Conservation (phyloP, 1,284 basidiomycete genomes). For the Leccinum fuscescens region DNA sequence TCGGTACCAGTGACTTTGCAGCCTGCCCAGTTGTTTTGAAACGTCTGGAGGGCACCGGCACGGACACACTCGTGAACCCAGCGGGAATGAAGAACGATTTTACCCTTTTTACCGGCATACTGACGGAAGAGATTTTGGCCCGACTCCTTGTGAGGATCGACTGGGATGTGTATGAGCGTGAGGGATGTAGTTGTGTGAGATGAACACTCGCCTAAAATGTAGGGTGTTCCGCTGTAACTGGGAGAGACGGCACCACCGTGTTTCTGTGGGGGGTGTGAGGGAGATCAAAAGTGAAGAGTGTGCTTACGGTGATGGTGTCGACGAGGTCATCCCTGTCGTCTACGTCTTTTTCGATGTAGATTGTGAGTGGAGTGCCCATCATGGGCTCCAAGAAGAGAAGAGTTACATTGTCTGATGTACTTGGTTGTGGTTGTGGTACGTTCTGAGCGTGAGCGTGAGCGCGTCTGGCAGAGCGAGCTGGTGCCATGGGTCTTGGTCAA, state of each 20-base stretch:
- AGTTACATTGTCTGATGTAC: constrained; percentile 30
- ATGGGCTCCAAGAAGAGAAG: constrained; percentile 74
- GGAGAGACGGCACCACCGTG: constrained; percentile 70
- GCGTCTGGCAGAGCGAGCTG: constrained; percentile 56
- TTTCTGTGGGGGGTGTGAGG: constrained; percentile 37
- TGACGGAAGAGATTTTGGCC: constrained; percentile 77
- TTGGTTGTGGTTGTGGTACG: neutral
- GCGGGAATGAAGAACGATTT: constrained; percentile 64
- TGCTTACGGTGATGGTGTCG: constrained; percentile 59
- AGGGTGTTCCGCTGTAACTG: constrained; percentile 71
- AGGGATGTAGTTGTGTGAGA: constrained; percentile 9
- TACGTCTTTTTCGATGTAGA: constrained; percentile 80
- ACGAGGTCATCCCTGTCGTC: constrained; percentile 61
- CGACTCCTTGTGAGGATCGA: constrained; percentile 69
- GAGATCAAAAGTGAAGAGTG: neutral
- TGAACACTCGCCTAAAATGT: constrained; percentile 65
- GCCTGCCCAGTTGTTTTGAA: constrained; percentile 69
- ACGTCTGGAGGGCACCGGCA: constrained; percentile 64
- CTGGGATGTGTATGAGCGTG: constrained; percentile 17
- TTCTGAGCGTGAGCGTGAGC: constrained; percentile 34
- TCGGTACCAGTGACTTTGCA: constrained; percentile 78
- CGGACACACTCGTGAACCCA: constrained; percentile 77
- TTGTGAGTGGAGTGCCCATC: constrained; percentile 67
- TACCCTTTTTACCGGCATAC: constrained; percentile 73
- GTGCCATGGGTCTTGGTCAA: constrained; percentile 74